Evolutionary conservation across 257 asterid species (phyloP).

Genomic region (Capsicum chinense): DNA sequence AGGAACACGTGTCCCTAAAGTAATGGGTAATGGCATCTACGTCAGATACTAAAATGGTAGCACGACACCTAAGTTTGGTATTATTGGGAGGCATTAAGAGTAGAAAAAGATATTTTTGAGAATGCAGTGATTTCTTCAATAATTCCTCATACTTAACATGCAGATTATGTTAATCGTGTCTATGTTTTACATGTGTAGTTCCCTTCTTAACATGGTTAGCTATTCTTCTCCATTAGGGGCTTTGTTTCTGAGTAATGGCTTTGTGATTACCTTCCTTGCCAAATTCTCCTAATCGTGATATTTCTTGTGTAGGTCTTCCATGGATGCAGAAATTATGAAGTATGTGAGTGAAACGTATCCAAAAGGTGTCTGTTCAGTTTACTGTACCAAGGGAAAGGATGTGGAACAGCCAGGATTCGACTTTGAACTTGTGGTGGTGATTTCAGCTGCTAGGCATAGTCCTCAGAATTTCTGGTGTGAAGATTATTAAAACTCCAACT

Average conservation of each 20-base stretch:
- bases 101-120: not conserved
- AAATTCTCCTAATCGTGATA: conserved; percentile 31
- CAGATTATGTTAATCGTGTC: not conserved
- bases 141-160: conserved; percentile 22
- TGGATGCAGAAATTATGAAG: conserved; percentile 84
- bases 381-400: conserved; percentile 78
- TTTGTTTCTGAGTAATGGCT: not conserved
- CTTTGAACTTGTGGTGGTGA: conserved; percentile 90
- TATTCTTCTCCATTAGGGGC: not conserved
- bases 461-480: conserved; percentile 95
- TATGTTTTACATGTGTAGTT: conserved; percentile 8
- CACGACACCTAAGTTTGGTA: not conserved
- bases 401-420: conserved; percentile 84
- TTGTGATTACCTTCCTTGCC: conserved; percentile 22
- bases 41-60: not conserved
- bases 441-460: conserved; percentile 89
- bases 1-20: conserved; percentile 3
- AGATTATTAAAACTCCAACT: conserved; percentile 25
- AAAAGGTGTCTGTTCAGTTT: conserved; percentile 84
- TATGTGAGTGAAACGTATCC: conserved; percentile 91
- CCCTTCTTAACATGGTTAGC: not conserved
- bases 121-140: not conserved
- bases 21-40: not conserved
- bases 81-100: conserved; percentile 1
- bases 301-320: conserved; percentile 61